These are phyloP conservation scores for Dioscorea zingiberensis DNA, from an alignment of 106 monocot species.

Conservation along the genomic window DNA sequence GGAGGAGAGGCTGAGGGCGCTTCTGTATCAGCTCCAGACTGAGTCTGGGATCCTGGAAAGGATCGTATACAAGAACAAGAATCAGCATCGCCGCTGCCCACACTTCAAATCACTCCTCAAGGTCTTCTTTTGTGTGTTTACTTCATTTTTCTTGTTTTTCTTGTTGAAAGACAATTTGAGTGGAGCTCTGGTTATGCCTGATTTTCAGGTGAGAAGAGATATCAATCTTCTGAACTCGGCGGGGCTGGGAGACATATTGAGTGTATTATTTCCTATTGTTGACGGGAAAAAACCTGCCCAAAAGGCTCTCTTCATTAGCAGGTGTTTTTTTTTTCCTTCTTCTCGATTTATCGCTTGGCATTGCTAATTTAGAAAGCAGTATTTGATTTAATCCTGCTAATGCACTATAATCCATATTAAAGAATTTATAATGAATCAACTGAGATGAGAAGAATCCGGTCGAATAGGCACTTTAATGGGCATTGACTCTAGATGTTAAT, in stretches of 20 bases:
- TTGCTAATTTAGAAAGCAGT: no score
- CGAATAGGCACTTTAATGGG: no score
- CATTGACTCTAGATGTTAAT: no score
- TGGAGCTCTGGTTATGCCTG: no score
- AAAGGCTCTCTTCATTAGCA: slow-evolving; percentile 9
- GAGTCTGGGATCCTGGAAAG: slow-evolving; percentile 52
- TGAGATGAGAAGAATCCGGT: no score
- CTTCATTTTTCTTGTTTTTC: not conserved
- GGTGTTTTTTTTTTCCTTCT: slow-evolving; percentile 21
- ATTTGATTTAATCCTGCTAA: no score
- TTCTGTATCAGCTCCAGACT: slow-evolving; percentile 21
- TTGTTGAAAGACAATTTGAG: not conserved
- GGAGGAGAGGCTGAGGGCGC: slow-evolving; percentile 28
- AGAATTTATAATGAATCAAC: no score
- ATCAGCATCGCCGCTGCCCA: slow-evolving; percentile 50
- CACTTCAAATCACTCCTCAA: slow-evolving; percentile 59
- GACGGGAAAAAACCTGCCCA: slow-evolving; percentile 34
- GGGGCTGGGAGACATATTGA: slow-evolving; percentile 39
- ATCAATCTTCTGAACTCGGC: slow-evolving; percentile 46
- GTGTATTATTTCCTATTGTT: slow-evolving; percentile 42
- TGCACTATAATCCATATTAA: no score
- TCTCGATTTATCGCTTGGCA: not conserved
- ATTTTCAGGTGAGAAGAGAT: slow-evolving; percentile 60
- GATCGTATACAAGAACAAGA: slow-evolving; percentile 57
- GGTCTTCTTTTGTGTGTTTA: slow-evolving; percentile 17